Conservation (phyloP, 2,329 filamentous ascomycete species). For the Exophiala xenobiotica region DNA sequence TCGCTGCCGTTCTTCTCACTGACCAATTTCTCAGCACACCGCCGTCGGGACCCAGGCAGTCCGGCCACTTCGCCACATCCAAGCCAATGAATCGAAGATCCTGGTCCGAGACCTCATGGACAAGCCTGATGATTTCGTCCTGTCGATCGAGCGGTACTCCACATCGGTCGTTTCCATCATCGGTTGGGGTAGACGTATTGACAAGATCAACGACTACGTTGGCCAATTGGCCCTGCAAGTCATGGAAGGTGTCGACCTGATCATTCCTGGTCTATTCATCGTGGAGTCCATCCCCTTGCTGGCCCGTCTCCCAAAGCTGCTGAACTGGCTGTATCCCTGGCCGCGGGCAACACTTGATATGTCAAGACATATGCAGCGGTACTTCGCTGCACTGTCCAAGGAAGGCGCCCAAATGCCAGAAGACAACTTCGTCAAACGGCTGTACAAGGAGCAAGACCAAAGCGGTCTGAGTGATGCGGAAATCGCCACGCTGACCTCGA, state of each 20-base stretch:
- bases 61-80: constrained; percentile 52
- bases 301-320: constrained; percentile 49
- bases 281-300: constrained; percentile 35
- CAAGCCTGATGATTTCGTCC: constrained; percentile 38
- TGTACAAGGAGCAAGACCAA: constrained; percentile 51
- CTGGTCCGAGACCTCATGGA: constrained; percentile 47
- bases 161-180: constrained; percentile 44
- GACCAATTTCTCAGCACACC: constrained; percentile 37
- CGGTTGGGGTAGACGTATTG: constrained; percentile 39
- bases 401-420: constrained; percentile 47
- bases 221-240: constrained; percentile 20
- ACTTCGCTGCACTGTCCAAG: constrained; percentile 54
- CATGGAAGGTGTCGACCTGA: constrained; percentile 26
- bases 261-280: constrained; percentile 24
- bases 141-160: constrained; percentile 43
- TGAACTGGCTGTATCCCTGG: constrained; percentile 20
- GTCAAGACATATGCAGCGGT: constrained; percentile 48
- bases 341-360: constrained; percentile 31
- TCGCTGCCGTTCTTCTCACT: background rate
- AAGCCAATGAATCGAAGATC: constrained; percentile 58
- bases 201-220: constrained; percentile 54
- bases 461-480: constrained; percentile 48
- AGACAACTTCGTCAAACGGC: constrained; percentile 43
- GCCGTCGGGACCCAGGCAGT: constrained; percentile 58
- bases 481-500: constrained; percentile 49